phyloP scores from a whole-genome alignment of 331 rosid species.

The Malus hybrid region DNA sequence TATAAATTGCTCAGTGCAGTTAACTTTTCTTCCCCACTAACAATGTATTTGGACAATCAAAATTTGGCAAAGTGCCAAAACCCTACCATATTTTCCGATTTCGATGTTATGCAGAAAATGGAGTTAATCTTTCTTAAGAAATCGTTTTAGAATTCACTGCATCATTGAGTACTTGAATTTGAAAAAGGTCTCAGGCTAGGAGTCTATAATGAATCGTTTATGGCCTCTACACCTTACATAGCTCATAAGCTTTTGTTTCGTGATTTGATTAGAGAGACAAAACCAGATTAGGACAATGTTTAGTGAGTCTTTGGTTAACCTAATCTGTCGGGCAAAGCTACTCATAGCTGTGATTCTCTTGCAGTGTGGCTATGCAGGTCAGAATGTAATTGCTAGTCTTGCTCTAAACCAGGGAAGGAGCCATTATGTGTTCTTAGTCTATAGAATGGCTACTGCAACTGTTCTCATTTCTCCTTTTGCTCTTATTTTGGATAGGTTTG shows the following conservation, averaged over 20 bases:
- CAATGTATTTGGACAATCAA: background rate
- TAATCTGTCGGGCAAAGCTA: constrained; percentile 10
- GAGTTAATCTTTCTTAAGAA: background rate
- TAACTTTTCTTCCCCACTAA: background rate
- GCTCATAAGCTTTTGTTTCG: background rate
- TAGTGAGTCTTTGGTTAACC: background rate
- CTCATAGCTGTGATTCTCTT: constrained; percentile 1
- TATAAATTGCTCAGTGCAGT: background rate
- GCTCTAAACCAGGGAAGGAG: constrained; percentile 27
- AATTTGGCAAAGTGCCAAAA: background rate
- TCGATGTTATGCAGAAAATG: background rate
- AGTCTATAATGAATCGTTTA: background rate
- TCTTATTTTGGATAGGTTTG: constrained; percentile 18
- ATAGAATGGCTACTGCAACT: constrained; percentile 12
- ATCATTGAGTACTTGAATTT: background rate
- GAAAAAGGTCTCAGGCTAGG: background rate
- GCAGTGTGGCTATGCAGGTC: constrained; percentile 26
- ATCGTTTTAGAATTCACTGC: background rate
- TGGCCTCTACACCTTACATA: background rate
- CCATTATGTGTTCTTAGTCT: constrained; percentile 19
- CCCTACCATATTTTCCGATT: background rate
- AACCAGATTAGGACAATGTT: background rate
- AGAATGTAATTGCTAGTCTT: constrained; percentile 4
- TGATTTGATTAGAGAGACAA: background rate
- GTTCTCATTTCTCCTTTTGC: constrained; percentile 22